Conservation (phyloP, 371 early-diverging fungal species). For the Cokeromyces recurvatus region DNA sequence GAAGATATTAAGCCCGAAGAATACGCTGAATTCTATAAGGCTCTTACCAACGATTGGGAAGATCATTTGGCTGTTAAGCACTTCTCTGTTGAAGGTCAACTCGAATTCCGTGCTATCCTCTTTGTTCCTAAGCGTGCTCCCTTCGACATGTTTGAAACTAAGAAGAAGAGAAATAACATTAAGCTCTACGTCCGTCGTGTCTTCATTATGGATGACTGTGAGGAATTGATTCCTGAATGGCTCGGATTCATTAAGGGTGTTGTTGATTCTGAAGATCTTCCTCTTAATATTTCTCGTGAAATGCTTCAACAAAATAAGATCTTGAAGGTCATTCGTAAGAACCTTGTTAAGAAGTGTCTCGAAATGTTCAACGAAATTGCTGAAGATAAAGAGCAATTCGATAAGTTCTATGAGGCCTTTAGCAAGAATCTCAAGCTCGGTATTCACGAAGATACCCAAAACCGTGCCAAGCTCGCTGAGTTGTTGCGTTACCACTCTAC, state of each 20-base stretch:
- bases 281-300: constrained; percentile 90
- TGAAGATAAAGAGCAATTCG: constrained; percentile 69
- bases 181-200: constrained; percentile 85
- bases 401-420: constrained; percentile 71
- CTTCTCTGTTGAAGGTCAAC: constrained; percentile 78
- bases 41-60: constrained; percentile 72
- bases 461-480: constrained; percentile 65
- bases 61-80: constrained; percentile 69
- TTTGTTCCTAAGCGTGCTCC: constrained; percentile 76
- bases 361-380: constrained; percentile 73
- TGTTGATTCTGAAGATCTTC: constrained; percentile 83
- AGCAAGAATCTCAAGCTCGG: constrained; percentile 75
- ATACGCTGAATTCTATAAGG: constrained; percentile 82
- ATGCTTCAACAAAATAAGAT: constrained; percentile 78
- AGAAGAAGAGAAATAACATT: constrained; percentile 71
- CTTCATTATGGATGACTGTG: constrained; percentile 85
- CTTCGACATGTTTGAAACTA: constrained; percentile 58
- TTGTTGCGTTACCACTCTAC: constrained; percentile 73
- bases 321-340: constrained; percentile 77
- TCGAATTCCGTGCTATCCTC: constrained; percentile 76
- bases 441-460: constrained; percentile 65
- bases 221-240: constrained; percentile 62
- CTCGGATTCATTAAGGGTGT: constrained; percentile 68
- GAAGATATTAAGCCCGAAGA: constrained; percentile 70
- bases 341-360: constrained; percentile 74